These are phyloP conservation scores for Telfairia occidentalis DNA, from an alignment of 331 rosid genomes.

Conservation along the genomic window DNA sequence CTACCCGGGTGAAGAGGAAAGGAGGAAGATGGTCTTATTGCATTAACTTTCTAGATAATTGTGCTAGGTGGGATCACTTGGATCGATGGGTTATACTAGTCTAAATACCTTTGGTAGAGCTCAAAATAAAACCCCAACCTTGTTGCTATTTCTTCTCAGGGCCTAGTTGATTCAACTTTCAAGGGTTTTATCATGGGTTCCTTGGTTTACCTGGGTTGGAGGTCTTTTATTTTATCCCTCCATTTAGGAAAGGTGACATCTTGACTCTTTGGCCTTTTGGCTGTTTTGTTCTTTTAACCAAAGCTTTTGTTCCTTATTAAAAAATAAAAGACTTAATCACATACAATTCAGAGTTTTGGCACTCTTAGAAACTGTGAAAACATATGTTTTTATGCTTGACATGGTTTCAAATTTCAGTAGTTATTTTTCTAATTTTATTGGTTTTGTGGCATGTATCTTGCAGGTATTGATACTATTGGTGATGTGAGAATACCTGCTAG, in stretches of 20 bases:
- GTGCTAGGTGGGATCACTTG: not conserved
- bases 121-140: not conserved
- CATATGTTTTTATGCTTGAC: not conserved
- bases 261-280: not conserved
- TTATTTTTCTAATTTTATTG: not conserved
- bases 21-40: not conserved
- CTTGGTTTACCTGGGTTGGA: not conserved
- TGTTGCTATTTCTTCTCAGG: not conserved
- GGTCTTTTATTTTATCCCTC: not conserved
- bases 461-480: conserved; percentile 89
- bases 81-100: not conserved
- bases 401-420: not conserved
- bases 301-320: not conserved
- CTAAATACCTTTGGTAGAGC: not conserved
- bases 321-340: not conserved
- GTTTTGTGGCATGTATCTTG: not conserved
- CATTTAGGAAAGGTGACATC: not conserved
- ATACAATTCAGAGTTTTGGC: not conserved
- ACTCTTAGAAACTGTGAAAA: not conserved
- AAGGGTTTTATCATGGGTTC: not conserved
- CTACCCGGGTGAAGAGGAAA: not conserved
- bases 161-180: not conserved
- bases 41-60: not conserved
- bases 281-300: not conserved
- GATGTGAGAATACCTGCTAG: conserved; percentile 94